Conservation (phyloP, 371 early-diverging fungal genomes). For the Mortierella polycephala region DNA sequence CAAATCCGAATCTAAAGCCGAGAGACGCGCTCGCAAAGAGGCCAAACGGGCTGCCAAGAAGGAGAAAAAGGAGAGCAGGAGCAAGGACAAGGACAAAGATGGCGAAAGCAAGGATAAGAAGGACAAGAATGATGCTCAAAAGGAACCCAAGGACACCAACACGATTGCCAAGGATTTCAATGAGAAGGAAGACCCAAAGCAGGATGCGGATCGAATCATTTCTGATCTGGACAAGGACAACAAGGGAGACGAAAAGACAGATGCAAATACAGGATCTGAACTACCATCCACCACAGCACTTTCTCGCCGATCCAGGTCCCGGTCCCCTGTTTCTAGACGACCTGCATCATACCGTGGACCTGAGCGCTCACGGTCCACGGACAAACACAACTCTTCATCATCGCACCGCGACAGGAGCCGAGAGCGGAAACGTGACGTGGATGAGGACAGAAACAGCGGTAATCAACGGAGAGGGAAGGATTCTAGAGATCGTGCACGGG, state of each 20-base stretch:
- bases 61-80: constrained; percentile 23
- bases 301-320: constrained; percentile 13
- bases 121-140: not conserved
- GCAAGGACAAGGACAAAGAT: constrained; percentile 5
- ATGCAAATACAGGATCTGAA: too few relatives aligned
- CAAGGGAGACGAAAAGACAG: not conserved
- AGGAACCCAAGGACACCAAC: not conserved
- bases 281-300: not conserved
- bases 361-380: constrained; percentile 4
- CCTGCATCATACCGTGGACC: constrained; percentile 1
- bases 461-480: constrained; percentile 5
- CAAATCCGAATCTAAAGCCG: constrained; percentile 52
- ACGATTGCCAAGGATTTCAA: not conserved
- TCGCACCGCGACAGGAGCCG: constrained; percentile 15
- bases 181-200: not conserved
- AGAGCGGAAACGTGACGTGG: constrained; percentile 14
- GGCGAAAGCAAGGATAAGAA: not conserved
- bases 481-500: constrained; percentile 2
- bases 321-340: constrained; percentile 17
- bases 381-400: constrained; percentile 7
- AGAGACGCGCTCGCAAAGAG: constrained; percentile 39
- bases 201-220: constrained; percentile 10
- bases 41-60: constrained; percentile 40
- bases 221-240: not conserved
- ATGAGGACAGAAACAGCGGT: not conserved